phyloP scores from a whole-genome alignment of 176 grass and related monocot species.

The Alopecurus myosuroides region DNA sequence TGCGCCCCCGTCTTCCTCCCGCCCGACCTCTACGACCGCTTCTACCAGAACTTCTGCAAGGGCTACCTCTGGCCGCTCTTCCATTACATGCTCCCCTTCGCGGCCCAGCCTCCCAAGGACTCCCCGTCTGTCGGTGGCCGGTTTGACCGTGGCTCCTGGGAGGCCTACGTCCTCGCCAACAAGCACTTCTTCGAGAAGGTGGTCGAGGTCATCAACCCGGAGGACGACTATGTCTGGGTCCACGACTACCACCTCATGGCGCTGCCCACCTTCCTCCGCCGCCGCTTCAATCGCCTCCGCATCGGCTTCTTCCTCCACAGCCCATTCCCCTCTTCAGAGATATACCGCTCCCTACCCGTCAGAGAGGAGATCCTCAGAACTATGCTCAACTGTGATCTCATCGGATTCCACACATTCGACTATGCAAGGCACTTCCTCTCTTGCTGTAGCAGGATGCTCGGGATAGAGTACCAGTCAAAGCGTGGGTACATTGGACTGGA shows the following conservation, averaged over 20 bases:
- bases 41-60: slow-evolving; percentile 88
- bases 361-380: slow-evolving; percentile 86
- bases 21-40: slow-evolving; percentile 59
- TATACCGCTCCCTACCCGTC: slow-evolving; percentile 75
- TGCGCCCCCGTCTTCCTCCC: slow-evolving; percentile 82
- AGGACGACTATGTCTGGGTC: slow-evolving; percentile 93
- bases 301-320: slow-evolving; percentile 92
- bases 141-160: slow-evolving; percentile 70
- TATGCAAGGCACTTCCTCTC: slow-evolving; percentile 92
- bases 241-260: slow-evolving; percentile 96
- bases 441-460: slow-evolving; percentile 90
- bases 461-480: slow-evolving; percentile 84
- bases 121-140: background rate
- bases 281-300: slow-evolving; percentile 79
- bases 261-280: slow-evolving; percentile 78
- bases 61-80: slow-evolving; percentile 89
- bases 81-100: slow-evolving; percentile 90
- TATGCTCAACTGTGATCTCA: slow-evolving; percentile 84
- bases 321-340: slow-evolving; percentile 83
- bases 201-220: slow-evolving; percentile 81
- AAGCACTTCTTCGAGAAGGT: slow-evolving; percentile 83
- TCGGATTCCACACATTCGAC: slow-evolving; percentile 92
- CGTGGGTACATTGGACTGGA: slow-evolving; percentile 79
- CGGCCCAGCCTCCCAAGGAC: background rate
- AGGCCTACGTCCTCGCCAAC: slow-evolving; percentile 80